Percentiles rank a stretch among this genome's conserved stretches.
Evolutionary conservation across 345 rosid species (phyloP).

Genomic region (Brassica cretica): DNA sequence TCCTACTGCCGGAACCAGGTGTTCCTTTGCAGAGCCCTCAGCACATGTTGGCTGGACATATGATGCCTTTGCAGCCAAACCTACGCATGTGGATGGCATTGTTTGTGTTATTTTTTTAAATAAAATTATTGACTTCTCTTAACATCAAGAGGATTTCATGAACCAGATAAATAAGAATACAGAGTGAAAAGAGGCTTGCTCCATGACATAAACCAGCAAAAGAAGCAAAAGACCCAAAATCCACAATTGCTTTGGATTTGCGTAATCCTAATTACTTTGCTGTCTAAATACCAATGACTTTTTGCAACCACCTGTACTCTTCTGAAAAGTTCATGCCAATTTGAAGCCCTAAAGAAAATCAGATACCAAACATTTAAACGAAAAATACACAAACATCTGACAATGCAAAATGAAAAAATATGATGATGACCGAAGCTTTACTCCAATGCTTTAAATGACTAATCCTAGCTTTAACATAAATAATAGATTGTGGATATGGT

Average conservation of each 20-base stretch:
- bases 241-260: conserved; percentile 56
- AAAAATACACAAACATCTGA: not conserved
- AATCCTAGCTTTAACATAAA: not conserved
- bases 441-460: not conserved
- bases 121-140: too few relatives aligned
- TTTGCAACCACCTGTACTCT: conserved; percentile 59
- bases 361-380: conserved; percentile 2
- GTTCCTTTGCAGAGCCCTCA: too few relatives aligned
- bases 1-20: too few relatives aligned
- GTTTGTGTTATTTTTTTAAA: too few relatives aligned
- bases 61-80: too few relatives aligned
- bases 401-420: not conserved
- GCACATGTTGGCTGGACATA: too few relatives aligned
- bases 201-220: conserved; percentile 66
- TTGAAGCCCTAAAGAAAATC: conserved; percentile 47
- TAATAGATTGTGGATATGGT: not conserved
- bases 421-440: not conserved
- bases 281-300: conserved; percentile 56
- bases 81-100: too few relatives aligned
- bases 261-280: conserved; percentile 49
- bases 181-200: conserved; percentile 65
- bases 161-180: conserved; percentile 92
- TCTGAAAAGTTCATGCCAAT: conserved; percentile 66
- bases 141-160: too few relatives aligned
- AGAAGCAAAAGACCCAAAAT: conserved; percentile 60